Evolutionary conservation across 352 stramenopile genomes (phyloP).

Genomic region (Globisporangium mamillatum): DNA sequence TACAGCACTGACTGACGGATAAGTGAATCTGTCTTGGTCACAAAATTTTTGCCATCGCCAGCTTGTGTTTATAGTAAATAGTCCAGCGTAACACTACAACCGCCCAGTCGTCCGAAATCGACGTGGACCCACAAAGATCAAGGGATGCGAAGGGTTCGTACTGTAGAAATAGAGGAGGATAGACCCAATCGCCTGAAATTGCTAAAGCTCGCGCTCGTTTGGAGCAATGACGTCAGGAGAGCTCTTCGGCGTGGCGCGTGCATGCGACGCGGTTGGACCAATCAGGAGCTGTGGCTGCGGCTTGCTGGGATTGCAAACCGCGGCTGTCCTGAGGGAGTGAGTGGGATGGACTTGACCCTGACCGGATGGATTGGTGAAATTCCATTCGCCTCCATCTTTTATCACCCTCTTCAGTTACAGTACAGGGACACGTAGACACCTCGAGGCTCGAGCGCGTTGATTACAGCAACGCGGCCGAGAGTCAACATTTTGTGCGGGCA

Average conservation of each 20-base stretch:
- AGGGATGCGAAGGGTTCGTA: background rate
- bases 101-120: background rate
- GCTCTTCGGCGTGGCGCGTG: background rate
- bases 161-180: background rate
- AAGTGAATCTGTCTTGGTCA: background rate
- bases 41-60: background rate
- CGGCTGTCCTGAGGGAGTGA: background rate
- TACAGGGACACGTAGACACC: background rate
- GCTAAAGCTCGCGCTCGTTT: background rate
- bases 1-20: too few species aligned
- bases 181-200: background rate
- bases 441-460: background rate
- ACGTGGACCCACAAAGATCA: background rate
- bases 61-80: background rate
- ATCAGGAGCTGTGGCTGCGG: background rate
- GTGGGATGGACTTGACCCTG: background rate
- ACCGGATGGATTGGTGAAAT: background rate
- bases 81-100: background rate
- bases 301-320: background rate
- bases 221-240: background rate
- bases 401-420: background rate
- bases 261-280: background rate
- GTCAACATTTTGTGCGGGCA: background rate
- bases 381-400: background rate
- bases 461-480: background rate